Conservation (phyloP, 2,329 filamentous ascomycete species). For the Epichloe brachyelytri region DNA sequence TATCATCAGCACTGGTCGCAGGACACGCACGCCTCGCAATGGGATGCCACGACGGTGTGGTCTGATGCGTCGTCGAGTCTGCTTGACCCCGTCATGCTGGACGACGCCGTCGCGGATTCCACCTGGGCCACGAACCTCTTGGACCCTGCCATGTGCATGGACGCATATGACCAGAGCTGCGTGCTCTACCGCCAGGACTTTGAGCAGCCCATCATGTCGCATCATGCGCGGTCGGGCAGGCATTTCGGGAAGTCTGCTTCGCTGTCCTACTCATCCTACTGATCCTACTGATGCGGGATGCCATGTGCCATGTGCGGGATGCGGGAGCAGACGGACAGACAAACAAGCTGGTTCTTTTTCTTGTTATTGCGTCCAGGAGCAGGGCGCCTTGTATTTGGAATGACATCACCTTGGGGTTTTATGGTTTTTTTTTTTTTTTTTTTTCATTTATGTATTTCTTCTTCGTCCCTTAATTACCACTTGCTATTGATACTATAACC, state of each 20-base stretch:
- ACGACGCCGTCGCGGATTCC: constrained; percentile 1
- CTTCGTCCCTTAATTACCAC: too few relatives aligned
- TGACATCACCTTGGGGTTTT: too few relatives aligned
- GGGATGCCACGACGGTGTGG: constrained; percentile 6
- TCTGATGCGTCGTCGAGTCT: constrained; percentile 5
- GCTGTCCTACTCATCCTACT: constrained; percentile 2
- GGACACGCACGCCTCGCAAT: constrained; percentile 1
- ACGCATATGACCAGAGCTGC: constrained; percentile 1
- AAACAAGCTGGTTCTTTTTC: too few relatives aligned
- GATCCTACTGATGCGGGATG: background rate
- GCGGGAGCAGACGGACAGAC: too few relatives aligned
- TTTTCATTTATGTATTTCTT: too few relatives aligned
- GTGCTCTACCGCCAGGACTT: constrained; percentile 1
- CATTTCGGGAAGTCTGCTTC: constrained; percentile 2
- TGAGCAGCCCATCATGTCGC: background rate
- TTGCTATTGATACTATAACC: too few relatives aligned
- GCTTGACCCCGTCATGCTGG: constrained; percentile 2
- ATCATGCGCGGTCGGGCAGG: constrained; percentile 1
- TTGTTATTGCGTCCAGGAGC: too few relatives aligned
- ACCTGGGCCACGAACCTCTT: constrained; percentile 1
- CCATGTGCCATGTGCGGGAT: too few relatives aligned
- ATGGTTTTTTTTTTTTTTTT: too few relatives aligned
- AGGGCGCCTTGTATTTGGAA: too few relatives aligned
- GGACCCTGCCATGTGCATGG: constrained; percentile 3
- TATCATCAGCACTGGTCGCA: constrained; percentile 4